Conservation (phyloP, 352 stramenopile species). For the Pythium folliculosum region DNA sequence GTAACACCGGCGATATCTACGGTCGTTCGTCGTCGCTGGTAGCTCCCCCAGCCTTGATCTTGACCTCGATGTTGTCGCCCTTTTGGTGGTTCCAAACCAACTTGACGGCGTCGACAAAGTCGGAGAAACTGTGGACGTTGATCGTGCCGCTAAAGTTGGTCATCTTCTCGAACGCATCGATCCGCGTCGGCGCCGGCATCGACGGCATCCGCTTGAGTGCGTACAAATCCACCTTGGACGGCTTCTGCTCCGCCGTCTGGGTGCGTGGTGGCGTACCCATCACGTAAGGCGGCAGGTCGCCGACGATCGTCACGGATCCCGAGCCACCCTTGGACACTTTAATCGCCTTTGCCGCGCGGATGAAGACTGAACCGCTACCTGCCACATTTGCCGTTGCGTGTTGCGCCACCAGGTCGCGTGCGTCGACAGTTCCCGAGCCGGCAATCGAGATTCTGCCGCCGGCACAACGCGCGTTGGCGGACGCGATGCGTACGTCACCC, state of each 20-base stretch:
- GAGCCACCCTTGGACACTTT: conserved; percentile 21
- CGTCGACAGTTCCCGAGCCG: conserved; percentile 31
- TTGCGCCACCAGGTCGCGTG: conserved; percentile 24
- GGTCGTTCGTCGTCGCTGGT: background rate
- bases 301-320: conserved; percentile 22
- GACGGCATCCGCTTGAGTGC: background rate
- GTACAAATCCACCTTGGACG: conserved; percentile 14
- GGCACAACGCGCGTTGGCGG: conserved; percentile 11
- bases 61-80: conserved; percentile 8
- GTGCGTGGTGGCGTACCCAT: conserved; percentile 1
- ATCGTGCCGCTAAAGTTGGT: conserved; percentile 12
- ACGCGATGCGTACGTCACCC: conserved; percentile 27
- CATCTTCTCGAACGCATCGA: conserved; percentile 22
- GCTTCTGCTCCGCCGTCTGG: conserved; percentile 9
- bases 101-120: conserved; percentile 11
- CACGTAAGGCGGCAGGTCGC: conserved; percentile 15
- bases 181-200: background rate
- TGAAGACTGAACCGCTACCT: conserved; percentile 26
- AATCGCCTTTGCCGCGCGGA: conserved; percentile 19
- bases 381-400: conserved; percentile 8
- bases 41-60: background rate
- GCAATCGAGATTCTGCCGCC: conserved; percentile 24
- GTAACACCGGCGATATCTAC: background rate
- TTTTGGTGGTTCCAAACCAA: conserved; percentile 14
- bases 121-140: conserved; percentile 22